Base-by-base conservation (phyloP, 306 rosid species). In the Delonix regia region DNA sequence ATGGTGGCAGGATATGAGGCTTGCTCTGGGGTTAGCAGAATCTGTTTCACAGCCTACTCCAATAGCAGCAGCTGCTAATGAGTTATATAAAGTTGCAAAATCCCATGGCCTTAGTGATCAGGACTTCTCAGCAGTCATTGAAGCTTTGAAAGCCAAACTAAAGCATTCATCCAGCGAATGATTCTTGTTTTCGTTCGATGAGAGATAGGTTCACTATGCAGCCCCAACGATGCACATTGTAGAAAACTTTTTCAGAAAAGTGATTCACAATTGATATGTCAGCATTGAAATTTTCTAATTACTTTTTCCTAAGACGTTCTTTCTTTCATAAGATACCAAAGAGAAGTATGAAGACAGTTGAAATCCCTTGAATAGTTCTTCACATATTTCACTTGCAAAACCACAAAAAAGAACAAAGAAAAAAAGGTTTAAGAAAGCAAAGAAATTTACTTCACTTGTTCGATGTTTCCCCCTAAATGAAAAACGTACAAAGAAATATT, bases 91-190 rank as follows among this genome's bases (percentile, higher is more conserved):
- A 84, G 97, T 92, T 61, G 99, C 99, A 69, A 95, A 95, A 66
- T 92, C 96, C 8, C 83, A 87, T 28, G 99, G 97, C 71, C 93
- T 90, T 45, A 84, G 95, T 21, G 97, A 94, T 77, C 85, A 90
- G 42, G 99, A 94, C 83, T 94, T 94, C 86, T 94, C 99, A 74
- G 99, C 99, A 5, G 97, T 94, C 85, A 87, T 94, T 66, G 97
- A 94, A 87, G 91, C 97, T 27, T 85, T 94, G 84, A 94, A 91
- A 83, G 78, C 91, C 69, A 92, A 87, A 86, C 68, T 86, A 79
- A 84, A 87, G 85, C 75, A 83, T 22, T 71, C 83, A 59, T 76
- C 82, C 52, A 67, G 75, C 71, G 77, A 71, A 55, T 70, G 79
- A 76, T 51, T 16, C 45, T 28, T n/a, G 25, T 47, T 51, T 75